phyloP scores from a whole-genome alignment of 371 early-diverging fungal genomes.

The Mycotypha africana region DNA sequence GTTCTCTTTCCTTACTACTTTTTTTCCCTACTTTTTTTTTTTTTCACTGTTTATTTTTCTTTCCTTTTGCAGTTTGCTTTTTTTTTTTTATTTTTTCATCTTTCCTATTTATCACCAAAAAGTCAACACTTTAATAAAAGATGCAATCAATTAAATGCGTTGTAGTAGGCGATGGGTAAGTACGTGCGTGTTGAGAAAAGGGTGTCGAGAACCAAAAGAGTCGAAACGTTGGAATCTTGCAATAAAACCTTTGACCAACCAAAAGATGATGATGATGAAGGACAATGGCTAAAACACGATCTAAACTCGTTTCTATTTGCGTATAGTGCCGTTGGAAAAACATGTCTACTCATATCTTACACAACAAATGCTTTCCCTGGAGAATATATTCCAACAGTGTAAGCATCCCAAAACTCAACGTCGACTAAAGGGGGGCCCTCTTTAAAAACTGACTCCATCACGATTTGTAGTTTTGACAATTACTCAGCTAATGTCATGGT shows the following conservation, averaged over 20 bases:
- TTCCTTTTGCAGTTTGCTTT: too few relatives aligned
- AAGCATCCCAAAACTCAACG: too few relatives aligned
- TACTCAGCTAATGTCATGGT: conserved; percentile 93
- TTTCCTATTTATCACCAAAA: background rate
- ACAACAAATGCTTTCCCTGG: conserved; percentile 98
- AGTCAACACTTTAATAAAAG: too few relatives aligned
- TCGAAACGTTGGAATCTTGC: too few relatives aligned
- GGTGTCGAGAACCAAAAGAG: background rate
- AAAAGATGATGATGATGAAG: background rate
- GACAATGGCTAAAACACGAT: background rate
- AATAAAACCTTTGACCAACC: background rate
- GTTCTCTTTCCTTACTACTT: too few relatives aligned
- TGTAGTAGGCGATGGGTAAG: conserved; percentile 95
- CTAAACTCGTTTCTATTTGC: background rate
- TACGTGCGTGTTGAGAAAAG: background rate
- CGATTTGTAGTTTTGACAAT: conserved; percentile 87
- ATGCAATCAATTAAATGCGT: conserved; percentile 98
- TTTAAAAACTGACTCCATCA: too few relatives aligned
- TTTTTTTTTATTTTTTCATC: background rate
- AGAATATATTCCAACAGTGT: conserved; percentile 98
- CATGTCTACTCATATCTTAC: conserved; percentile 93
- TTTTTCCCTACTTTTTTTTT: conserved; percentile 1
- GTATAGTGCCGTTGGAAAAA: conserved; percentile 88
- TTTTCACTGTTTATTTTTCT: background rate
- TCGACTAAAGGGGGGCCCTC: too few relatives aligned